Percentiles rank a stretch among this genome's conserved stretches.
Conservation (phyloP, 306 rosid species). For the Prosopis cineraria region DNA sequence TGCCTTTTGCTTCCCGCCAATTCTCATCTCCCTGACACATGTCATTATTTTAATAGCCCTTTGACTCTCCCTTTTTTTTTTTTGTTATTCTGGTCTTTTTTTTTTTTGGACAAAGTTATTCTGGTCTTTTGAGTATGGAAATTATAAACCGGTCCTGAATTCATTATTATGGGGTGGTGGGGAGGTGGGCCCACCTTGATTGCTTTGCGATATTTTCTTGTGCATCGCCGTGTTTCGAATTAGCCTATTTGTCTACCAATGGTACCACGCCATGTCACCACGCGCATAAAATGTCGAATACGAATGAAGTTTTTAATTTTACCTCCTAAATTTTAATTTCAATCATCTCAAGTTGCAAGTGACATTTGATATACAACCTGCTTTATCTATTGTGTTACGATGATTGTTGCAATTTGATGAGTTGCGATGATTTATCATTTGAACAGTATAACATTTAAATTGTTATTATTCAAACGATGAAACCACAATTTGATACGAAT, state of each 20-base stretch:
- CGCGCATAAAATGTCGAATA: background rate
- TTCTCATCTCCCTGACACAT: background rate
- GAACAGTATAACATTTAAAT: background rate
- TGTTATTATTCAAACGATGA: no score
- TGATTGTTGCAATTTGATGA: background rate
- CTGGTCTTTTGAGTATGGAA: background rate
- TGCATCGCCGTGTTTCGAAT: background rate
- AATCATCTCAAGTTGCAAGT: background rate
- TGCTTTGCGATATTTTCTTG: background rate
- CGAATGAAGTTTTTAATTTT: no score
- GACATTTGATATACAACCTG: no score
- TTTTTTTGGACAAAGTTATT: background rate
- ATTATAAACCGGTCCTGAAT: background rate
- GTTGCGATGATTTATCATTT: background rate
- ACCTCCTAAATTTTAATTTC: background rate
- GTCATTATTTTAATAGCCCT: background rate
- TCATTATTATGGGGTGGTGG: background rate
- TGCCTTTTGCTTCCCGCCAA: constrained; percentile 22
- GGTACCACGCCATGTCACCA: background rate
- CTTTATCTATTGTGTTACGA: no score
- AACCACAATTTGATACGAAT: no score
- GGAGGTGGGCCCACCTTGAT: background rate
- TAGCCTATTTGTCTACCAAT: background rate
- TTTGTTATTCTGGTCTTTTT: background rate
- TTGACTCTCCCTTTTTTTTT: background rate